Evolutionary conservation across 75 land plant species (phyloP).

Genomic region (Cupressus sempervirens): DNA sequence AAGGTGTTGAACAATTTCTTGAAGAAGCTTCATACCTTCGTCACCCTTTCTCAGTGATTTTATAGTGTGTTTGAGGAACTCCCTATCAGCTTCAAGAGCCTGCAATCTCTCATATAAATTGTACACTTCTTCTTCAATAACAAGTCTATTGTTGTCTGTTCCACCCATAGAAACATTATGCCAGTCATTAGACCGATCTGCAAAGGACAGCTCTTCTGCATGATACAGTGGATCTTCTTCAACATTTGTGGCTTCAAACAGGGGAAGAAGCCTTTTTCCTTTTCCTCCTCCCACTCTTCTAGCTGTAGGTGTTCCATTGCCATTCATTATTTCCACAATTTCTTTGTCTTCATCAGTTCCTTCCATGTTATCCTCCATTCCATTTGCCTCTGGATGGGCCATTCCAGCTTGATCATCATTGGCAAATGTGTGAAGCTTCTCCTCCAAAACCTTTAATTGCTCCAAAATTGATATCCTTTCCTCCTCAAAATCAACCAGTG

Average conservation of each 20-base stretch:
- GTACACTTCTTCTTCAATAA: slow-evolving; percentile 64
- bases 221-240: slow-evolving; percentile 23
- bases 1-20: slow-evolving; percentile 63
- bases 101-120: slow-evolving; percentile 61
- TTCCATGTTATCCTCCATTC: slow-evolving; percentile 11
- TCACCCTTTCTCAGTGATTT: slow-evolving; percentile 71
- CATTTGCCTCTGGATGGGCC: slow-evolving; percentile 11
- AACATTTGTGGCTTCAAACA: slow-evolving; percentile 41
- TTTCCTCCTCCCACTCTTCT: slow-evolving; percentile 19
- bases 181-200: slow-evolving; percentile 14
- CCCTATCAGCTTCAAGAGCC: slow-evolving; percentile 71
- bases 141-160: slow-evolving; percentile 23
- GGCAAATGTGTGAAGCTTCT: slow-evolving; percentile 43
- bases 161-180: slow-evolving; percentile 14
- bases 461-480: slow-evolving; percentile 63
- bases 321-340: slow-evolving; percentile 14
- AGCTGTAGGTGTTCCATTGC: slow-evolving; percentile 21
- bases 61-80: slow-evolving; percentile 63
- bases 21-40: slow-evolving; percentile 53
- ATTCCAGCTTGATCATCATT: slow-evolving; percentile 22
- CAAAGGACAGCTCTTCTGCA: slow-evolving; percentile 15
- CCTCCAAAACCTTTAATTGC: slow-evolving; percentile 59
- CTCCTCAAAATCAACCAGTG: slow-evolving; percentile 59
- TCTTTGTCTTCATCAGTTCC: slow-evolving; percentile 35
- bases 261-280: slow-evolving; percentile 59